Evolutionary conservation across 2,329 filamentous ascomycete species (phyloP).

Genomic region (Canariomyces notabilis): DNA sequence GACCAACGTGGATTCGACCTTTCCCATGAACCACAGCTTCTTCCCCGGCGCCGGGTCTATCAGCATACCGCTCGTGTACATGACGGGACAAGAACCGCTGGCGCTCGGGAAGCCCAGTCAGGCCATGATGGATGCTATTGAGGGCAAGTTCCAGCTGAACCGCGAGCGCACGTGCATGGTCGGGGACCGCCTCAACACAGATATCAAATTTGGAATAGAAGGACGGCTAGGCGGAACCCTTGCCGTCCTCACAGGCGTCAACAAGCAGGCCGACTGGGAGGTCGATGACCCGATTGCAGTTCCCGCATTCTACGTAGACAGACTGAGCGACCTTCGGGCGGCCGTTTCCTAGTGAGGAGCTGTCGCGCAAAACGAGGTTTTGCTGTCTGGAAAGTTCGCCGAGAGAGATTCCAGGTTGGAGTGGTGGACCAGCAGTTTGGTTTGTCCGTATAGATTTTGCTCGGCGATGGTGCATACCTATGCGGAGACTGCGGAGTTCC

Average conservation of each 20-base stretch:
- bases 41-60: slow-evolving; percentile 90
- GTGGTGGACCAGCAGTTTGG: too few species aligned
- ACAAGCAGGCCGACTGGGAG: slow-evolving; percentile 77
- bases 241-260: slow-evolving; percentile 85
- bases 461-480: too few species aligned
- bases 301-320: slow-evolving; percentile 79
- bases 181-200: slow-evolving; percentile 87
- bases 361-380: background rate
- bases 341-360: slow-evolving; percentile 7
- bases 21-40: slow-evolving; percentile 74
- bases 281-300: slow-evolving; percentile 62
- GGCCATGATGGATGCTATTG: slow-evolving; percentile 98
- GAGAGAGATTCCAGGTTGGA: too few species aligned
- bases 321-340: slow-evolving; percentile 65
- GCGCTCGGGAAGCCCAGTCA: slow-evolving; percentile 91
- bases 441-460: too few species aligned
- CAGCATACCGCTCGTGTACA: slow-evolving; percentile 70
- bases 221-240: slow-evolving; percentile 86
- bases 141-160: slow-evolving; percentile 90
- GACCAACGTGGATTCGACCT: slow-evolving; percentile 87
- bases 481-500: too few species aligned
- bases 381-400: too few species aligned
- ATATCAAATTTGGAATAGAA: slow-evolving; percentile 92
- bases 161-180: slow-evolving; percentile 88
- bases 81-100: slow-evolving; percentile 63